phyloP scores from a whole-genome alignment of 345 rosid genomes.

The Eucalyptus tenuipes region DNA sequence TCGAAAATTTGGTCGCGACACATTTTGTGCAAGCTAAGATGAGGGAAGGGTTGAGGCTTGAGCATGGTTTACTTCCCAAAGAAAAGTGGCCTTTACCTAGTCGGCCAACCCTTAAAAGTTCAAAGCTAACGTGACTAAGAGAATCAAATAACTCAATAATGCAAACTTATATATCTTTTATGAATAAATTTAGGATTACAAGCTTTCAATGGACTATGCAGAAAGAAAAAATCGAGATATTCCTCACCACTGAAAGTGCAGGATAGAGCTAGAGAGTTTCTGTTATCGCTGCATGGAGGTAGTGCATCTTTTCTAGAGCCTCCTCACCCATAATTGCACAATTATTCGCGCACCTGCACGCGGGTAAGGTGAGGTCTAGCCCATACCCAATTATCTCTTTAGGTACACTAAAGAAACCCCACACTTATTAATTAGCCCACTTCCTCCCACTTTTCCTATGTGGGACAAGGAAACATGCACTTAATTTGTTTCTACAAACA shows the following conservation, averaged over 20 bases:
- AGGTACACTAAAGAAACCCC: no score
- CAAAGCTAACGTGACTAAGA: background rate
- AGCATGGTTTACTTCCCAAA: background rate
- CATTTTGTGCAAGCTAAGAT: background rate
- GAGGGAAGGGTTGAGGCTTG: background rate
- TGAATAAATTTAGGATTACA: background rate
- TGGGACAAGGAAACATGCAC: no score
- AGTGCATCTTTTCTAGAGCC: conserved; percentile 35
- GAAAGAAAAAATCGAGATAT: background rate
- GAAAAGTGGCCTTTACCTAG: background rate
- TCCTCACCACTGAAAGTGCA: conserved; percentile 45
- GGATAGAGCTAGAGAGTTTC: conserved; percentile 56
- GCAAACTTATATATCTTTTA: background rate
- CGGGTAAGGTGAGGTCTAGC: no score
- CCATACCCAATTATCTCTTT: no score
- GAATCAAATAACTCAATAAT: background rate
- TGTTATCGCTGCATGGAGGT: conserved; percentile 47
- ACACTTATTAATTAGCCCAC: no score
- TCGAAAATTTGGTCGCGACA: no score
- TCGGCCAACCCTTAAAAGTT: background rate
- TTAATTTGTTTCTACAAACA: no score
- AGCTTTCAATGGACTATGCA: background rate
- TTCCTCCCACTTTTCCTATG: no score
- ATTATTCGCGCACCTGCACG: no score
- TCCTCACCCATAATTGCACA: conserved; percentile 18